Evolutionary conservation across 2,329 filamentous ascomycete genomes (phyloP).

Genomic region (Pseudogymnoascus sp.): DNA sequence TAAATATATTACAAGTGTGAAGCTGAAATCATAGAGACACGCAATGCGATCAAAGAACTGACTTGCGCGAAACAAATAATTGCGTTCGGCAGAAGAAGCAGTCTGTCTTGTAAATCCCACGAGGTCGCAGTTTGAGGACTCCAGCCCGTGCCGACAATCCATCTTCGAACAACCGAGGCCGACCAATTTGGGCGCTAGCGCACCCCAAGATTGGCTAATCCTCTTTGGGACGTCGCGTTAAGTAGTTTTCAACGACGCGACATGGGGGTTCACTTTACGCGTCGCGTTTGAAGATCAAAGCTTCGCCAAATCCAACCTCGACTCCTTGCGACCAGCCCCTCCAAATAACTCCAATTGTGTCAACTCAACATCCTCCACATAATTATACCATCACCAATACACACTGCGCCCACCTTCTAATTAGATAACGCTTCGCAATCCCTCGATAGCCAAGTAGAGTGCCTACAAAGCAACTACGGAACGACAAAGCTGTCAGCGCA

Average conservation of each 20-base stretch:
- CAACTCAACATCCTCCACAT: neutral
- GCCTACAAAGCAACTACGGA: neutral
- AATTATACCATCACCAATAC: conserved; percentile 3
- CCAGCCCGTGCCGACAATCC: neutral
- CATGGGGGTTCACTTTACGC: conserved; percentile 9
- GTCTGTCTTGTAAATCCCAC: neutral
- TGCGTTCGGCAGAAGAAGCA: neutral
- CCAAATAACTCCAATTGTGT: neutral
- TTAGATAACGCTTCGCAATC: conserved; percentile 15
- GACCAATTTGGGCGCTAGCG: conserved; percentile 1
- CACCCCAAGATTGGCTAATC: neutral
- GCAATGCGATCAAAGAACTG: neutral
- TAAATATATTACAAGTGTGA: conserved; percentile 5
- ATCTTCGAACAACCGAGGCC: conserved; percentile 8
- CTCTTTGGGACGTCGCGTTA: neutral
- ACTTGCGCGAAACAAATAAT: neutral
- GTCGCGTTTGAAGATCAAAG: conserved; percentile 8
- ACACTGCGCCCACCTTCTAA: conserved; percentile 16
- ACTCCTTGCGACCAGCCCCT: conserved; percentile 5
- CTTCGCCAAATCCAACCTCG: conserved; percentile 6
- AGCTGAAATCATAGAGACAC: conserved; percentile 1
- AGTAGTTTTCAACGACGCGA: conserved; percentile 3
- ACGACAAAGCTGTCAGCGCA: conserved; percentile 25
- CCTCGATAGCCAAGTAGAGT: conserved; percentile 8
- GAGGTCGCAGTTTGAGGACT: neutral